These are phyloP conservation scores for Endocladia muricata DNA, from an alignment of 31 red algal species.

Conservation along the genomic window DNA sequence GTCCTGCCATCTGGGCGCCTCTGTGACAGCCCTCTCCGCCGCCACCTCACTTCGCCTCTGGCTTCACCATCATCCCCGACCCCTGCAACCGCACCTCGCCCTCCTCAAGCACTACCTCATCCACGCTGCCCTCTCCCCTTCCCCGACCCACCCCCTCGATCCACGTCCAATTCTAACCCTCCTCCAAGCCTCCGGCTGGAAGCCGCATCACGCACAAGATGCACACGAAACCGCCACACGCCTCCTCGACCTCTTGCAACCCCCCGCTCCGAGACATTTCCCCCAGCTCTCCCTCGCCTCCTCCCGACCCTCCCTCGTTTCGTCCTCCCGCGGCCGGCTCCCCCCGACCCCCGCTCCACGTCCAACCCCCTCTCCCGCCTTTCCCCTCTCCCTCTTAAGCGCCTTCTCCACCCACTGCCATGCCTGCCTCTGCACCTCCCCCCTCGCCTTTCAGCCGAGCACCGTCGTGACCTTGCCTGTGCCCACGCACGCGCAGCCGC, in stretches of 20 bases:
- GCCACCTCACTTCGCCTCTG: conserved; percentile 24
- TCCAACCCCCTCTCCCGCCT: no score
- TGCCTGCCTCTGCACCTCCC: not conserved
- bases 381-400: not conserved
- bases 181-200: conserved; percentile 42
- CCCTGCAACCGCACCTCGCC: not conserved
- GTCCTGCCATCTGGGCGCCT: conserved; percentile 54
- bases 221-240: conserved; percentile 56
- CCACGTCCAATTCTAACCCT: conserved; percentile 37
- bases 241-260: conserved; percentile 37
- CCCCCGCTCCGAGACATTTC: no score
- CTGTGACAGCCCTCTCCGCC: conserved; percentile 39
- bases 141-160: conserved; percentile 11
- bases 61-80: not conserved
- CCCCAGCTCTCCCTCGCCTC: no score
- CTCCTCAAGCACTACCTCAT: conserved; percentile 20
- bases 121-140: conserved; percentile 12
- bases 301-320: no score
- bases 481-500: not conserved
- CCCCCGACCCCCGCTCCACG: no score
- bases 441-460: not conserved
- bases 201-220: conserved; percentile 49
- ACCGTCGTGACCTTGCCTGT: conserved; percentile 9
- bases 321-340: no score
- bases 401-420: not conserved